Conservation (phyloP, 345 rosid species). For the Euphorbia lathyris region DNA sequence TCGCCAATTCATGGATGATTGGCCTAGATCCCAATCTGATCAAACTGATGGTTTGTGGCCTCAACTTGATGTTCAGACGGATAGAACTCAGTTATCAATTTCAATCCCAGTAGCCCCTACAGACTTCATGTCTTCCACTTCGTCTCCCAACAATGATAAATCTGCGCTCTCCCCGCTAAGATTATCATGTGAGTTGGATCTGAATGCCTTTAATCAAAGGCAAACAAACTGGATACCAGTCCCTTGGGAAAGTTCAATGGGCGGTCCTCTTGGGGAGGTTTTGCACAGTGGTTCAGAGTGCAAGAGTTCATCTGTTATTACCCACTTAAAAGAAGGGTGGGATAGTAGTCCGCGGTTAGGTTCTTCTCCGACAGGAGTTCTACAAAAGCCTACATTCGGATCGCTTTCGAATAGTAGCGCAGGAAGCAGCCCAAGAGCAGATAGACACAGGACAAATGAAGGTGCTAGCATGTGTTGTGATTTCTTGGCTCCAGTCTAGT, state of each 20-base stretch:
- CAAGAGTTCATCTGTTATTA: constrained; percentile 43
- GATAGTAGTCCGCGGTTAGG: constrained; percentile 44
- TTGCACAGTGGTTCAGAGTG: constrained; percentile 39
- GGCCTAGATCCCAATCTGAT: constrained; percentile 47
- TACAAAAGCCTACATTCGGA: constrained; percentile 62
- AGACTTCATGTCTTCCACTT: constrained; percentile 47
- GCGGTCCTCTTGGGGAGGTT: constrained; percentile 78
- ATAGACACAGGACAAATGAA: constrained; percentile 32
- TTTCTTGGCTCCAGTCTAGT: constrained; percentile 28
- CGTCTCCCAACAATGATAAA: constrained; percentile 48
- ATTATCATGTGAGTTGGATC: constrained; percentile 38
- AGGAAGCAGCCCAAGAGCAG: constrained; percentile 68
- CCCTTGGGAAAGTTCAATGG: constrained; percentile 60
- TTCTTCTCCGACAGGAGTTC: constrained; percentile 78
- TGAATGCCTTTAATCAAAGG: constrained; percentile 37
- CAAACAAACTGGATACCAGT: constrained; percentile 52
- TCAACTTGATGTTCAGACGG: constrained; percentile 38
- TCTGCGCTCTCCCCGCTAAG: constrained; percentile 42
- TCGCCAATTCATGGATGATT: constrained; percentile 60
- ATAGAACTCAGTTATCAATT: constrained; percentile 61
- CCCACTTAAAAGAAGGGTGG: constrained; percentile 54
- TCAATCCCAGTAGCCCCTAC: constrained; percentile 49
- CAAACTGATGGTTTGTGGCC: constrained; percentile 45
- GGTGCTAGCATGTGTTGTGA: constrained; percentile 32
- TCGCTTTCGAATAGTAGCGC: constrained; percentile 83